Percentiles rank a stretch among this genome's conserved stretches.
Evolutionary conservation across 768 basidiomycete genomes (phyloP).

Genomic region (Boletus speciosus): DNA sequence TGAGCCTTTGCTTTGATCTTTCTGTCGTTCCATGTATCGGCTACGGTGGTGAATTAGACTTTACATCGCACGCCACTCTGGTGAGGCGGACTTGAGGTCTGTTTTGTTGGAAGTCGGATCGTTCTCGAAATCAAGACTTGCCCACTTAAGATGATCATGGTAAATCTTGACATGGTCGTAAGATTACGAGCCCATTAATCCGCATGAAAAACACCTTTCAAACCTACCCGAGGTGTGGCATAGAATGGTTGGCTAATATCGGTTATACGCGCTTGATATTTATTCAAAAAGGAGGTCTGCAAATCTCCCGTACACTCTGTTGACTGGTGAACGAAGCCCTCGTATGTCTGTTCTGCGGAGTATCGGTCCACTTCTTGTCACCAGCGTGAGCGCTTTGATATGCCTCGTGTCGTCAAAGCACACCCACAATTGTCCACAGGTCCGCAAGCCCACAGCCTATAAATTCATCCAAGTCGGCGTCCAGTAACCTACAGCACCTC

Average conservation of each 20-base stretch:
- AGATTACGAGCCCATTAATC: background rate
- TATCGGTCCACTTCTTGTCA: slow-evolving; percentile 12
- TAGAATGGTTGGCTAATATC: background rate
- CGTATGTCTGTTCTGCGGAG: slow-evolving; percentile 1
- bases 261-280: background rate
- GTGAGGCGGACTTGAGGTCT: background rate
- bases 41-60: background rate
- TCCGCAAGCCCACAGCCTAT: slow-evolving; percentile 14
- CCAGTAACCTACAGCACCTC: background rate
- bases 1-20: background rate
- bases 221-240: background rate
- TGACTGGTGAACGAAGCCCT: background rate
- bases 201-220: background rate
- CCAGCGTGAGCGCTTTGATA: slow-evolving; percentile 10
- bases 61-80: background rate
- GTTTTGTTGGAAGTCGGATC: background rate
- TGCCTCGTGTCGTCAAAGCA: slow-evolving; percentile 30
- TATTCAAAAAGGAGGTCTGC: background rate
- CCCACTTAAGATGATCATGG: background rate
- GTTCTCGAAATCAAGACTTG: background rate
- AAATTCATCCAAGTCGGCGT: slow-evolving; percentile 10
- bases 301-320: background rate
- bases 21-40: background rate
- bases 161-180: background rate
- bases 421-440: slow-evolving; percentile 26